Conservation (phyloP, 2,329 filamentous ascomycete genomes). For the Colletotrichum tofieldiae region DNA sequence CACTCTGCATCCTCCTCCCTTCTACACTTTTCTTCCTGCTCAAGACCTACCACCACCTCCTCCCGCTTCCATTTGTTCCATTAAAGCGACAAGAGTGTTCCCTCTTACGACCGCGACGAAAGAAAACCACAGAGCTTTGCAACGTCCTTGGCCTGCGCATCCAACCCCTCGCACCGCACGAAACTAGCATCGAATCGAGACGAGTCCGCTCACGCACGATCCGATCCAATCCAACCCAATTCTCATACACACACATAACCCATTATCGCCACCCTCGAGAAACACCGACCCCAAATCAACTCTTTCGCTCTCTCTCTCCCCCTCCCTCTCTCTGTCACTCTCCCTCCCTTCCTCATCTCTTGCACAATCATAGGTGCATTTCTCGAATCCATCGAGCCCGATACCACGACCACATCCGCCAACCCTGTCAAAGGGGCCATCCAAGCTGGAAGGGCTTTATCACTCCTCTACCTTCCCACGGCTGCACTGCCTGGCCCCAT, state of each 20-base stretch:
- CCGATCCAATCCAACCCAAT: slow-evolving; percentile 36
- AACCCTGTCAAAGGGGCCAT: slow-evolving; percentile 37
- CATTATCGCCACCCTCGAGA: slow-evolving; percentile 40
- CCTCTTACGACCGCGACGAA: slow-evolving; percentile 2
- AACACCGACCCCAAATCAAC: slow-evolving; percentile 15
- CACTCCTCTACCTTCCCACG: slow-evolving; percentile 28
- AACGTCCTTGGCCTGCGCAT: slow-evolving; percentile 10
- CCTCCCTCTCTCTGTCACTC: slow-evolving; percentile 17
- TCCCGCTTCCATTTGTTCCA: slow-evolving; percentile 3
- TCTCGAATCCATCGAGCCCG: slow-evolving; percentile 35
- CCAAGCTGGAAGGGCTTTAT: slow-evolving; percentile 40
- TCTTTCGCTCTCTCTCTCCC: background rate
- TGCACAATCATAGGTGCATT: slow-evolving; percentile 19
- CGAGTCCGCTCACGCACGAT: slow-evolving; percentile 42
- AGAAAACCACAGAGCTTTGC: background rate
- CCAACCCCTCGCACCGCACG: slow-evolving; percentile 38
- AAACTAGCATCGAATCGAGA: slow-evolving; percentile 43
- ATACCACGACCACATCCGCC: slow-evolving; percentile 13
- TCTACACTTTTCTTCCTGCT: slow-evolving; percentile 9
- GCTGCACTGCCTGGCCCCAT: slow-evolving; percentile 41
- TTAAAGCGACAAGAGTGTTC: slow-evolving; percentile 4
- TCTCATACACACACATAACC: slow-evolving; percentile 35
- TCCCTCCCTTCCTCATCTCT: slow-evolving; percentile 8
- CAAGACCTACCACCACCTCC: slow-evolving; percentile 5
- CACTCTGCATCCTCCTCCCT: slow-evolving; percentile 17